Evolutionary conservation across 352 stramenopile genomes (phyloP).

Genomic region (Blastocystis sp.): DNA sequence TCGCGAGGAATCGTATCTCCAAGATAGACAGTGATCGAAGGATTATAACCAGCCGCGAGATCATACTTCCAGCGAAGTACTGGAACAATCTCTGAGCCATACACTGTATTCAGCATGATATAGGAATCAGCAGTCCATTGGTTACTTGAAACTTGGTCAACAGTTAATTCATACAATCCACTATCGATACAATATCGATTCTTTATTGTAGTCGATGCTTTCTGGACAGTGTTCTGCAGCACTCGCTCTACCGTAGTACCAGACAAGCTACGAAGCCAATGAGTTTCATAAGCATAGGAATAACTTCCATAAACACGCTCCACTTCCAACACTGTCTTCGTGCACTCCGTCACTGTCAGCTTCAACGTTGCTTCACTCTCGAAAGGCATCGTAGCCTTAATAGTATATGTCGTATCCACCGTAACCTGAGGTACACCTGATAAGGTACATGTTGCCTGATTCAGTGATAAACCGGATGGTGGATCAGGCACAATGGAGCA

Average conservation of each 20-base stretch:
- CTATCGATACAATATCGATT: constrained; percentile 45
- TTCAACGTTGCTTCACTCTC: neutral
- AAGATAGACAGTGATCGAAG: constrained; percentile 6
- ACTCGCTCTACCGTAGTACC: neutral
- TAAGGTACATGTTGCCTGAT: neutral
- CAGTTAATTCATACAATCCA: constrained; percentile 10
- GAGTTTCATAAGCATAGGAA: neutral
- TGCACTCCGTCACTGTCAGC: constrained; percentile 25
- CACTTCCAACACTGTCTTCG: constrained; percentile 24
- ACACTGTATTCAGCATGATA: constrained; percentile 14
- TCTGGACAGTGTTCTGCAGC: constrained; percentile 23
- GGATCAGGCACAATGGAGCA: neutral
- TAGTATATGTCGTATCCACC: neutral
- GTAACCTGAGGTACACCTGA: neutral
- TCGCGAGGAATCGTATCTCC: neutral
- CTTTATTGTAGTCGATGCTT: neutral
- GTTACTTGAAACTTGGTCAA: neutral
- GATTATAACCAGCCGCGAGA: neutral
- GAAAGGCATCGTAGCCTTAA: neutral
- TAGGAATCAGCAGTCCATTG: neutral
- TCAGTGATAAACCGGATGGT: neutral
- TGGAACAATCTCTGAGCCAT: neutral
- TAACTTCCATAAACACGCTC: neutral
- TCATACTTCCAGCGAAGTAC: constrained; percentile 49
- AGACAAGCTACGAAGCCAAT: neutral